These are phyloP conservation scores for Chlamydomonas reinhardtii DNA, from an alignment of 163 green algal genomes.

Conservation along the genomic window DNA sequence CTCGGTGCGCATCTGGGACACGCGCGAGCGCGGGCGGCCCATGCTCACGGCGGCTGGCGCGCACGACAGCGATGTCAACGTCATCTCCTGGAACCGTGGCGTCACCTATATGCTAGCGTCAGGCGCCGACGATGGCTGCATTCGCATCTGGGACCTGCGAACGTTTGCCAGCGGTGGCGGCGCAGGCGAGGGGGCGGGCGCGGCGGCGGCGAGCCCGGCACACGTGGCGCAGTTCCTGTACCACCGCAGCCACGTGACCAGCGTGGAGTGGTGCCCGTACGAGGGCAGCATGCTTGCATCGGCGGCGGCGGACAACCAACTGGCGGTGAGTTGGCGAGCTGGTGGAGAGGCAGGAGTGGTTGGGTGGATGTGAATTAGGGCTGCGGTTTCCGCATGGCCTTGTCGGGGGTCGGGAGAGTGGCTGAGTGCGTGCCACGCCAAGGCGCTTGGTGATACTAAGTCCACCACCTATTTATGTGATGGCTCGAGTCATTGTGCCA, in stretches of 20 bases:
- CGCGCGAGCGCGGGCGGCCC: slow-evolving; percentile 72
- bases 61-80: slow-evolving; percentile 94
- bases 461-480: too few species aligned
- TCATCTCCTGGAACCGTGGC: slow-evolving; percentile 95
- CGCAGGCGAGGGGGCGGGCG: background rate
- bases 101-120: slow-evolving; percentile 96
- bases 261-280: slow-evolving; percentile 95
- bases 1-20: slow-evolving; percentile 94
- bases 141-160: slow-evolving; percentile 97
- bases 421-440: too few species aligned
- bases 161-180: slow-evolving; percentile 63
- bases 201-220: slow-evolving; percentile 25
- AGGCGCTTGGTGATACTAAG: too few species aligned
- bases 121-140: slow-evolving; percentile 89
- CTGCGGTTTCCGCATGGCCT: too few species aligned
- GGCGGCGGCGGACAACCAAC: slow-evolving; percentile 78
- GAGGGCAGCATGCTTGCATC: slow-evolving; percentile 93
- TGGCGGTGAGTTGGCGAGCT: slow-evolving; percentile 56
- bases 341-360: background rate
- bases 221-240: slow-evolving; percentile 92
- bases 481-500: too few species aligned
- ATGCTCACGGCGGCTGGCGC: slow-evolving; percentile 82
- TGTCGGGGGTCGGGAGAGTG: too few species aligned
- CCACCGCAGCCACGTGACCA: slow-evolving; percentile 91
- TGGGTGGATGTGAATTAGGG: too few species aligned